Evolutionary conservation across 768 basidiomycete species (phyloP).

Genomic region (Pleurotus platypus): DNA sequence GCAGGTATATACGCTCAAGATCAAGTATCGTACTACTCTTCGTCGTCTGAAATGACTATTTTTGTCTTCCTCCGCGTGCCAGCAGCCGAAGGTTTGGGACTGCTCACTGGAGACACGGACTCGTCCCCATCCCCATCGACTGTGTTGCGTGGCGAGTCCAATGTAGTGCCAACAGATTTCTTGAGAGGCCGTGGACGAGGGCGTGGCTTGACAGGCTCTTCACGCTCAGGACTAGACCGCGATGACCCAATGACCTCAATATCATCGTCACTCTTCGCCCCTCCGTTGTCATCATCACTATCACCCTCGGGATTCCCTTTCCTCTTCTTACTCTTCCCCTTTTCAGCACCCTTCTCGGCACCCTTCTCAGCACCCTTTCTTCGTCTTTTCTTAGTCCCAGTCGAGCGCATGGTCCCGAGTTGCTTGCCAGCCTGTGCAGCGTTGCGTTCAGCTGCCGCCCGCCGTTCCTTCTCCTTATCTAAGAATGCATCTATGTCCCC

Average conservation of each 20-base stretch:
- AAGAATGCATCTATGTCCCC: conserved; percentile 83
- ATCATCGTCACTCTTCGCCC: conserved; percentile 22
- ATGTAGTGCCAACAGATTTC: not conserved
- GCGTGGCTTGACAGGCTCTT: conserved; percentile 7
- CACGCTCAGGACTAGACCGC: conserved; percentile 8
- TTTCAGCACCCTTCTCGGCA: conserved; percentile 21
- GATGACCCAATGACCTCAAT: conserved; percentile 21
- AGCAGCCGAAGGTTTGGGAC: not conserved
- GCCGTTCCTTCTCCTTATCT: conserved; percentile 61
- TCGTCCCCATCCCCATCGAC: not conserved
- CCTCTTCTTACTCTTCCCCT: conserved; percentile 32
- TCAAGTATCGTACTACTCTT: not conserved
- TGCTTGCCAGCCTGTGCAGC: conserved; percentile 38
- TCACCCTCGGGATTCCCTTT: conserved; percentile 14
- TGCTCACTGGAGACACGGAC: not conserved
- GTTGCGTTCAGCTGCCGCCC: conserved; percentile 48
- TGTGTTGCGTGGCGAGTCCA: not conserved
- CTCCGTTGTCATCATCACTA: conserved; percentile 14
- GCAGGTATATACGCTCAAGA: conserved; percentile 1
- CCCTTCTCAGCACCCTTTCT: conserved; percentile 34
- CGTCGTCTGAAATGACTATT: conserved; percentile 15
- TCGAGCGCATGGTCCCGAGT: conserved; percentile 51
- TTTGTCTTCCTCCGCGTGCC: conserved; percentile 7
- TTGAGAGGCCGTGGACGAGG: not conserved
- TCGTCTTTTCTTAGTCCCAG: conserved; percentile 45